Conservation (phyloP, 306 rosid species). For the Abrus pulchellus region DNA sequence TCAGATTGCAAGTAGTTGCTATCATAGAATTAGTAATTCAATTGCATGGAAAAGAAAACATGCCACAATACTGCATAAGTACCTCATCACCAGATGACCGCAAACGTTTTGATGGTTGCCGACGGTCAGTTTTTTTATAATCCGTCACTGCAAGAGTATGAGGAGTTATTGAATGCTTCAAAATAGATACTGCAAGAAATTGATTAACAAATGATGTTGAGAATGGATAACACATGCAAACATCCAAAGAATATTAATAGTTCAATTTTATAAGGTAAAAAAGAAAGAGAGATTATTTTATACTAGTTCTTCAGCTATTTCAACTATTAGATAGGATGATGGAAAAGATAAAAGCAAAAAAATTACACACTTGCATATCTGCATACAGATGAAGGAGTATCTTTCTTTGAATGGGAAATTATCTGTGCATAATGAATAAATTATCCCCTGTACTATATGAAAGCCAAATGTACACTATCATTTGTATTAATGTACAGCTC, state of each 20-base stretch:
- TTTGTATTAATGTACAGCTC: background rate
- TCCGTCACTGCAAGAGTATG: conserved; percentile 65
- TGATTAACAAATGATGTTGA: conserved; percentile 31
- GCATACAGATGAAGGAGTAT: background rate
- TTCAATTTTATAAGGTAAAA: background rate
- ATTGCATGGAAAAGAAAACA: conserved; percentile 38
- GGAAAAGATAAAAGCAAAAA: background rate
- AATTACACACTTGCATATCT: conserved; percentile 1
- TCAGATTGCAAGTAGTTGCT: conserved; percentile 30
- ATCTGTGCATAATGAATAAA: background rate
- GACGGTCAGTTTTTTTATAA: conserved; percentile 55
- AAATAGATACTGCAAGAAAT: conserved; percentile 54
- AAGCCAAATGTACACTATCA: background rate
- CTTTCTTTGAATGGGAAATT: background rate
- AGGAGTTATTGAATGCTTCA: conserved; percentile 66
- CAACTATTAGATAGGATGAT: conserved; percentile 15
- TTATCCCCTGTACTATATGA: conserved; percentile 5
- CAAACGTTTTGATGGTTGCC: conserved; percentile 63
- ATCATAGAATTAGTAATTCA: conserved; percentile 15
- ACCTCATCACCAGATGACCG: conserved; percentile 69
- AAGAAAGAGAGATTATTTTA: background rate
- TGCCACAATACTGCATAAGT: conserved; percentile 11
- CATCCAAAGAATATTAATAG: background rate
- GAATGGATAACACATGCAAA: conserved; percentile 19
- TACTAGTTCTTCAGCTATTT: conserved; percentile 22